Base-by-base conservation (phyloP, 805 yeast genomes). In the Yarrowia deformans region DNA sequence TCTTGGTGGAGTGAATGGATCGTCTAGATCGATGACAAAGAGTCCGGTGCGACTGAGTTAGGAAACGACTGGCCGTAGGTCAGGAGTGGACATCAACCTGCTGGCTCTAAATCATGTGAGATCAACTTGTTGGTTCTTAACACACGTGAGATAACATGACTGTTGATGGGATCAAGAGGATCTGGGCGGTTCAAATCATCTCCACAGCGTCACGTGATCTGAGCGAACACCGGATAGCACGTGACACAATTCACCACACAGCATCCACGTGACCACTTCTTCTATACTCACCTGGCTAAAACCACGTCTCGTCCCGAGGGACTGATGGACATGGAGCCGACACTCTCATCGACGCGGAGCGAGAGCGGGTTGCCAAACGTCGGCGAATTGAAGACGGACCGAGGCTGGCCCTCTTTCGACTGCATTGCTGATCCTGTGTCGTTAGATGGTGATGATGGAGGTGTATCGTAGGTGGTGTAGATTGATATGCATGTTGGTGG, bases 291-390 rank as follows among this genome's bases (percentile, higher is more conserved):
- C 72, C 91, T 93, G 0, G 98, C 99, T 39, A 95, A 79, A 2
- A 91, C 98, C 8, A 93, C 97, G 76, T 95, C 98, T 72, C 98
- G 81, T 4, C 98, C 97, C 60, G 89, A 87, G 8, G 97, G 97
- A 66, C 92, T 87, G 16, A 92, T 84, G 1, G 97, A 89, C 85
- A 95, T 91, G 8, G 98, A 92, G 68, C 95, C 92, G 70, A 93
- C 90, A 60, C 97, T 91, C 2, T 95, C 95, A 77, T 95, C 98
- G 67, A 94, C 97, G 56, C 95, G 81, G 54, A 94, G 78, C 68
- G 95, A 89, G 68, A 94, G 85, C 23, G 96, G 85, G 73, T 90
- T 89, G 49, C 91, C 96, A 77, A 92, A 91, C 0, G 95, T 90
- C 13, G 84, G 67, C 58, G 76, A 70, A 32, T 73, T 66, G 61